phyloP scores from a whole-genome alignment of 78 protist species.

The Pigoraptor vietnamica region DNA sequence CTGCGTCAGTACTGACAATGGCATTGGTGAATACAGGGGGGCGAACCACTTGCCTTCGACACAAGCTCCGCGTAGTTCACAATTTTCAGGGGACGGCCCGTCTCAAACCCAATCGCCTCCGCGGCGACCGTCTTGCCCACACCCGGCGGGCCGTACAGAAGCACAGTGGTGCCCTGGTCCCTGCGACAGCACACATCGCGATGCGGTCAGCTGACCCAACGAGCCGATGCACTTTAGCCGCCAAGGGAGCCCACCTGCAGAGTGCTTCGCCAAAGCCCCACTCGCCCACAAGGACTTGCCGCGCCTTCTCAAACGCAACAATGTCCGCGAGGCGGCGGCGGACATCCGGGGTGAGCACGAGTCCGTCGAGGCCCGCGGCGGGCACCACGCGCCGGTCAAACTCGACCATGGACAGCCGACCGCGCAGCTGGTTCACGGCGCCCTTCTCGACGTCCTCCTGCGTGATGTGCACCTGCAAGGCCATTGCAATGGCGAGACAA shows the following conservation, averaged over 20 bases:
- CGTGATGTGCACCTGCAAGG: background rate
- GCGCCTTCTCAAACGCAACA: slow-evolving; percentile 54
- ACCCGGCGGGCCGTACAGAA: slow-evolving; percentile 58
- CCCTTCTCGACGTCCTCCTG: slow-evolving; percentile 50
- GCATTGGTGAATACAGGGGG: too few species aligned
- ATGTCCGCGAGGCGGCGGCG: slow-evolving; percentile 25
- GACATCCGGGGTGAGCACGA: slow-evolving; percentile 3
- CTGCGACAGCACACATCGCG: too few species aligned
- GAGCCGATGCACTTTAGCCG: too few species aligned
- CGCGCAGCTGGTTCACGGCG: slow-evolving; percentile 42
- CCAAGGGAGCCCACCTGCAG: background rate
- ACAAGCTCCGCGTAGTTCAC: slow-evolving; percentile 33
- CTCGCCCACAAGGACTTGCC: slow-evolving; percentile 24
- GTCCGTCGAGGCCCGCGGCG: slow-evolving; percentile 31
- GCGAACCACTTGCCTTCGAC: too few species aligned
- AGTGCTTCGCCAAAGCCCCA: slow-evolving; percentile 59
- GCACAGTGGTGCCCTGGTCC: slow-evolving; percentile 26
- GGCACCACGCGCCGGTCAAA: slow-evolving; percentile 46
- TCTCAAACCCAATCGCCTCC: slow-evolving; percentile 55
- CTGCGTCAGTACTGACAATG: too few species aligned
- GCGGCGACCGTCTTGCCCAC: slow-evolving; percentile 50
- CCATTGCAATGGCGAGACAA: background rate
- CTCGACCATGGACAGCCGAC: slow-evolving; percentile 14
- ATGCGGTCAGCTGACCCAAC: too few species aligned
- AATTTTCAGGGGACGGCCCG: slow-evolving; percentile 32